phyloP scores from a whole-genome alignment of 192 early-diverging fungal genomes.

The Diversispora eburnea region DNA sequence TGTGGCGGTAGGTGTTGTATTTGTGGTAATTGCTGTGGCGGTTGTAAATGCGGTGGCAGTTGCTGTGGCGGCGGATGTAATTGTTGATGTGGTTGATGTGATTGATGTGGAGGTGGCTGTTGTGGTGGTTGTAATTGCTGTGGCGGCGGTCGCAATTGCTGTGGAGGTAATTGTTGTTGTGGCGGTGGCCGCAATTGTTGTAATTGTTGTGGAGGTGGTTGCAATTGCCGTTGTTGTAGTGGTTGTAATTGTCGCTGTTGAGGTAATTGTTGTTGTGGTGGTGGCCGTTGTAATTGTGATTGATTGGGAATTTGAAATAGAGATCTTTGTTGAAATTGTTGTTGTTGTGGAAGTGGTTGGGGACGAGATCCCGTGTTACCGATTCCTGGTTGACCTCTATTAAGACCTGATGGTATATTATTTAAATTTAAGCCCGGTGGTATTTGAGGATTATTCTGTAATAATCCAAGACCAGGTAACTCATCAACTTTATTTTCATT shows the following conservation, averaged over 20 bases:
- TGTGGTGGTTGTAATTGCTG: neutral
- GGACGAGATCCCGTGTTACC: too few species aligned
- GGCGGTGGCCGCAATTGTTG: neutral
- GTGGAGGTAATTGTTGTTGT: neutral
- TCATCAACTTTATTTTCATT: neutral
- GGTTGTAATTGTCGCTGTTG: neutral
- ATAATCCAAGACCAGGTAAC: slow-evolving; percentile 7
- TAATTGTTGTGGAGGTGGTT: neutral
- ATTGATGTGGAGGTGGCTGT: too few species aligned
- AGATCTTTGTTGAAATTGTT: too few species aligned
- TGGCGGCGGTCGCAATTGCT: neutral
- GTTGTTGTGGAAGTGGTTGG: too few species aligned
- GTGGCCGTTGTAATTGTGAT: neutral
- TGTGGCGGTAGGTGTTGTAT: neutral
- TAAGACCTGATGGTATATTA: too few species aligned
- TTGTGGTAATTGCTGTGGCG: neutral
- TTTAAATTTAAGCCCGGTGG: neutral
- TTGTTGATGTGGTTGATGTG: neutral
- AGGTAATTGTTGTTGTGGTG: neutral
- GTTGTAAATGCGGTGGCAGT: too few species aligned
- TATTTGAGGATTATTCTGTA: neutral
- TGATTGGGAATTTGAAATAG: too few species aligned
- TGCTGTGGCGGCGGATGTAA: neutral
- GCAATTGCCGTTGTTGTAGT: neutral
- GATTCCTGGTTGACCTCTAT: too few species aligned